Base-by-base conservation (phyloP, 2,329 filamentous ascomycete genomes). In the Alternaria gansuensis region DNA sequence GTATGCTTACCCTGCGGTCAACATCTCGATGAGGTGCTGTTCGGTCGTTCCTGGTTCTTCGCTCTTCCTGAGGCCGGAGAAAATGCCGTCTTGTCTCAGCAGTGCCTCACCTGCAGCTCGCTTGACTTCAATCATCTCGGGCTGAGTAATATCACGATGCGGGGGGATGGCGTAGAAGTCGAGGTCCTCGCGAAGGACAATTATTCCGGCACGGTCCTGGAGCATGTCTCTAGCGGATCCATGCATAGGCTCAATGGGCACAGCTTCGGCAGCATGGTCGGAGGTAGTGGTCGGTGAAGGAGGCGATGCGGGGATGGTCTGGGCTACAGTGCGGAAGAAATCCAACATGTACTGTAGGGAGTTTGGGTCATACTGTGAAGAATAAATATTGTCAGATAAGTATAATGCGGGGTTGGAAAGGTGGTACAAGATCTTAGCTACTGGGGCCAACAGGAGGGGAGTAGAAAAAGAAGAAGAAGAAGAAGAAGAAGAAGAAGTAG, bases 321-420 rank as follows among this genome's bases (percentile, higher is more conserved):
- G 93, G 53, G 95, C 95, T 64, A 99, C 94, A 67, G 89, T 89
- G 65, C 95, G 90, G 83, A 99, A 99, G 80, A 99, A 99, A 72
- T 97, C 94, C 65, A 99, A 87, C 95, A 99, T 99, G 82, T 98
- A 99, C 80, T 98, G 93, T 54, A 99, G 87, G 46, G 94, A 98
- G 52, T 89, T 89, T 24, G 95, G 94, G 79, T 99, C 95, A 81
- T 98, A 99, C 95, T 99, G 81, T 69, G 80, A 81, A 69, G 60
- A 70, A 78, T 81, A 84, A 58, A 81, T 74, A 72, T 80, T 80
- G 82, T 85, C 83, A 84, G 83, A 84, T 82, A 83, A 77, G 70
- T 83, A 83, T 81, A 83, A 77, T 78, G 73, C 68, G 66, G 75
- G 71, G 63, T 82, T 82, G 66, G 73, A 77, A 59, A 83, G 76